Evolutionary conservation across 257 asterid genomes (phyloP).

Genomic region (Eustoma russellianum): DNA sequence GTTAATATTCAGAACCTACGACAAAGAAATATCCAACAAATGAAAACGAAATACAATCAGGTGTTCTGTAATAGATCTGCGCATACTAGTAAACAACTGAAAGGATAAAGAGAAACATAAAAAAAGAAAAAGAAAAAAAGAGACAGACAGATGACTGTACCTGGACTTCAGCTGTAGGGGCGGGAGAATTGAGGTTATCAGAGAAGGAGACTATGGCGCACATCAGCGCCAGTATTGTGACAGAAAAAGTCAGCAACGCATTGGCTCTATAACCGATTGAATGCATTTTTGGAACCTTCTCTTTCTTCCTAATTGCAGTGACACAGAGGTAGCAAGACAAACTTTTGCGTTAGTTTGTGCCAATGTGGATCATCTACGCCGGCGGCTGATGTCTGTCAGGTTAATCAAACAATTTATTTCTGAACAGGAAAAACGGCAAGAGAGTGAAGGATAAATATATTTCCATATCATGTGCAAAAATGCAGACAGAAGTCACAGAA

Average conservation of each 20-base stretch:
- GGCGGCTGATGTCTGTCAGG: too few species aligned
- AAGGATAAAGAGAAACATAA: neutral
- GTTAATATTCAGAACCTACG: conserved; percentile 60
- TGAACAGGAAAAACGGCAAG: too few species aligned
- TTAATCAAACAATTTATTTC: too few species aligned
- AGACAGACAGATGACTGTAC: conserved; percentile 16
- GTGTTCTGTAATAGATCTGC: conserved; percentile 9
- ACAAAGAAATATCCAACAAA: neutral
- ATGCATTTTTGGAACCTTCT: conserved; percentile 37
- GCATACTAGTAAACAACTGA: neutral
- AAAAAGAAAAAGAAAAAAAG: too few species aligned
- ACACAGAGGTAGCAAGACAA: too few species aligned
- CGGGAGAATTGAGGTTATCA: conserved; percentile 66
- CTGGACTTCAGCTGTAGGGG: conserved; percentile 70
- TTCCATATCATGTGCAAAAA: too few species aligned
- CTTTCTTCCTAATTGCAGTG: too few species aligned
- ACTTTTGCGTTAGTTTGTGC: too few species aligned
- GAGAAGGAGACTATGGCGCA: conserved; percentile 86
- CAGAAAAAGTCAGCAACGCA: conserved; percentile 64
- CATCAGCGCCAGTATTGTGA: conserved; percentile 78
- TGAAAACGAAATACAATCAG: neutral
- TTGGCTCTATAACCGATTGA: conserved; percentile 73
- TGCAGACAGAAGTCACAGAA: too few species aligned
- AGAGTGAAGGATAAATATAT: too few species aligned
- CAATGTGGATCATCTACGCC: too few species aligned